phyloP scores from a whole-genome alignment of 176 grass and related monocot genomes.

The Musa itinerans region DNA sequence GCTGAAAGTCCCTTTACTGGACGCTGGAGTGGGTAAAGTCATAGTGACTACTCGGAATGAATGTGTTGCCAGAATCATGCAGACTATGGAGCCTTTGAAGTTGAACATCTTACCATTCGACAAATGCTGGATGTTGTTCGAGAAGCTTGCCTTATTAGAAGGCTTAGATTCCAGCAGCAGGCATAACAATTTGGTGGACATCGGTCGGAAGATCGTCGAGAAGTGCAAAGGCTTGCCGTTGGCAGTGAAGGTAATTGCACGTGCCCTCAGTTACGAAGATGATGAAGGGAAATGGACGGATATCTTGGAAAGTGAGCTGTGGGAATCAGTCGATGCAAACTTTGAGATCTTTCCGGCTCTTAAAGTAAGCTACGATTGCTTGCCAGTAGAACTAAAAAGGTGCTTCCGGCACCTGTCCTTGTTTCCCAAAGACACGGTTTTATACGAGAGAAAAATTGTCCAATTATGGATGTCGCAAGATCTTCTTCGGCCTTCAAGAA shows the following conservation, averaged over 20 bases:
- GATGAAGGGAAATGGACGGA: conserved; percentile 20
- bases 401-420: conserved; percentile 30
- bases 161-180: not conserved
- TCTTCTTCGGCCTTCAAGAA: conserved; percentile 6
- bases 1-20: not conserved
- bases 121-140: conserved; percentile 12
- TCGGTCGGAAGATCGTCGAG: conserved; percentile 20
- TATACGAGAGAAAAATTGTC: conserved; percentile 12
- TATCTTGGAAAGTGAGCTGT: conserved; percentile 30
- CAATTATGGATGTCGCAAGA: conserved; percentile 34
- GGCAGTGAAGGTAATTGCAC: conserved; percentile 24
- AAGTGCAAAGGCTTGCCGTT: conserved; percentile 29
- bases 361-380: conserved; percentile 29
- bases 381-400: conserved; percentile 22
- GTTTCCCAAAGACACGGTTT: conserved; percentile 30
- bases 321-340: conserved; percentile 18
- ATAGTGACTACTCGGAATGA: conserved; percentile 29
- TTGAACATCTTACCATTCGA: conserved; percentile 20
- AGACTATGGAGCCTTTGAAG: conserved; percentile 24
- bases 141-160: not conserved
- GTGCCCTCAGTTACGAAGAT: conserved; percentile 11
- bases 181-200: conserved; percentile 10
- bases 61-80: conserved; percentile 13
- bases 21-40: conserved; percentile 10
- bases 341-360: conserved; percentile 28